Evolutionary conservation across 805 yeast species (phyloP).

Genomic region (Peterozyma xylosa): DNA sequence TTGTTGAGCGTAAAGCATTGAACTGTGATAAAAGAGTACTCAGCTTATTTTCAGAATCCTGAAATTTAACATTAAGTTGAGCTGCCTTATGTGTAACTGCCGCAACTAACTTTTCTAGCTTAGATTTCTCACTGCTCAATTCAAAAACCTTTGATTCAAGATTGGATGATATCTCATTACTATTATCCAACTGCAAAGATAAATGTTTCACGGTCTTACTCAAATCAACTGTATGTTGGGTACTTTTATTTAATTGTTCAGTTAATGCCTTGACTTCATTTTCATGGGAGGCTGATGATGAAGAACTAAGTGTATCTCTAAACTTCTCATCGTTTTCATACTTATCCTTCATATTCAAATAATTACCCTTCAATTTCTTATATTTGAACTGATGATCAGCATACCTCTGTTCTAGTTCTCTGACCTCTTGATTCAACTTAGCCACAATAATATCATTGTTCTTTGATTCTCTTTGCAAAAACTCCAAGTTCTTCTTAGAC

Average conservation of each 20-base stretch:
- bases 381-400: constrained; percentile 53
- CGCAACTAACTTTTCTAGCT: constrained; percentile 29
- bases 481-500: constrained; percentile 34
- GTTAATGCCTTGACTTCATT: constrained; percentile 48
- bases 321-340: constrained; percentile 34
- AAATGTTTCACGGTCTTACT: constrained; percentile 58
- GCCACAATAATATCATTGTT: constrained; percentile 45
- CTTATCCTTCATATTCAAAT: constrained; percentile 43
- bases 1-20: constrained; percentile 45
- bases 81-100: constrained; percentile 38
- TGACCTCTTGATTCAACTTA: constrained; percentile 40
- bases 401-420: constrained; percentile 45
- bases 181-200: constrained; percentile 50
- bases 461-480: constrained; percentile 45
- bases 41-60: constrained; percentile 36
- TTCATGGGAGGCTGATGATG: constrained; percentile 23
- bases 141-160: constrained; percentile 30
- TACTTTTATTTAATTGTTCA: constrained; percentile 42
- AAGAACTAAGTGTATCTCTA: constrained; percentile 23
- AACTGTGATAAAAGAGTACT: constrained; percentile 45
- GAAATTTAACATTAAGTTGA: constrained; percentile 29
- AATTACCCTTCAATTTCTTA: constrained; percentile 38
- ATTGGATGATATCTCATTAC: constrained; percentile 34
- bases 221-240: constrained; percentile 59
- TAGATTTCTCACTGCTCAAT: constrained; percentile 32